Conservation (phyloP, 2,329 filamentous ascomycete species). For the Ascochyta koolunga region DNA sequence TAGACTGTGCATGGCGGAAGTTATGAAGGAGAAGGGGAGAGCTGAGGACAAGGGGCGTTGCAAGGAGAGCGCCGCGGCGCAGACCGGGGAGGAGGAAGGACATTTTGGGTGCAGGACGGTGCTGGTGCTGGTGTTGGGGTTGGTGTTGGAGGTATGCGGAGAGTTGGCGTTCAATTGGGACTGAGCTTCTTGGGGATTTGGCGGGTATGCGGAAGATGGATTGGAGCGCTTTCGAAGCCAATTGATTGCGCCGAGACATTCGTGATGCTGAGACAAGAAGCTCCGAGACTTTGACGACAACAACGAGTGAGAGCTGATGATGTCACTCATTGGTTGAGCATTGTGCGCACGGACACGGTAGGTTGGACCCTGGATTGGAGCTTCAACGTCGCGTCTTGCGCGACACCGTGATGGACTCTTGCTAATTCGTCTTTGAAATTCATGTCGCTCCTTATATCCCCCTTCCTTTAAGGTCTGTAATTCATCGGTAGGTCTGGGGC, state of each 20-base stretch:
- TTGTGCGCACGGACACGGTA: conserved; percentile 23
- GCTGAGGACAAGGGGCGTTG: conserved; percentile 45
- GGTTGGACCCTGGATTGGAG: conserved; percentile 36
- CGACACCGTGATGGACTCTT: conserved; percentile 28
- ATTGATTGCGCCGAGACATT: conserved; percentile 14
- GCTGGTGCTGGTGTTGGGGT: conserved; percentile 23
- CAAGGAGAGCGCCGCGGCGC: conserved; percentile 45
- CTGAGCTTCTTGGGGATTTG: not conserved
- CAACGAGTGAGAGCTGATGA: conserved; percentile 26
- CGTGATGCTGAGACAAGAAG: not conserved
- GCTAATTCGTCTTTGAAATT: conserved; percentile 2
- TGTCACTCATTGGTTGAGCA: conserved; percentile 40
- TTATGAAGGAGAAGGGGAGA: conserved; percentile 41
- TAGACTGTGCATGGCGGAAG: conserved; percentile 30
- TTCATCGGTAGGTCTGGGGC: conserved; percentile 1
- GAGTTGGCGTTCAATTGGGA: conserved; percentile 24
- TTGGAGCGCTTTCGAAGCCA: not conserved
- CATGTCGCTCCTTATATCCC: conserved; percentile 18
- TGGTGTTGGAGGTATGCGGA: conserved; percentile 27
- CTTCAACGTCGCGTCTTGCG: conserved; percentile 31
- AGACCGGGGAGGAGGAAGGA: conserved; percentile 49
- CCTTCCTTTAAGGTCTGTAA: not conserved
- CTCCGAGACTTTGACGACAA: not conserved
- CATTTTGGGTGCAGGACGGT: conserved; percentile 35
- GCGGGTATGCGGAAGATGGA: conserved; percentile 1